Evolutionary conservation across 345 rosid species (phyloP).

Genomic region (Sisymbrium irio): DNA sequence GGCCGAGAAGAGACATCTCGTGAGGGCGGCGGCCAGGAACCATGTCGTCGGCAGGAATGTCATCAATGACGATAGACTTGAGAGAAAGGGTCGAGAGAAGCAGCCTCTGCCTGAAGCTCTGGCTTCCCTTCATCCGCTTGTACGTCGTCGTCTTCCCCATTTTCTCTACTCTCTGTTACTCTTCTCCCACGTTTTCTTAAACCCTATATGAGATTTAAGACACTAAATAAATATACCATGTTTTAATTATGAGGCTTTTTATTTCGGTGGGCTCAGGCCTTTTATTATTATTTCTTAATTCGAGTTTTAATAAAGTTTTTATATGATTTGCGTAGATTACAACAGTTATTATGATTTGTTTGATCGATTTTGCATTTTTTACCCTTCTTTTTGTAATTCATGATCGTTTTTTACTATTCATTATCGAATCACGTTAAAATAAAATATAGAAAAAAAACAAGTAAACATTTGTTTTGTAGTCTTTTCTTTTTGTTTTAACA

Average conservation of each 20-base stretch:
- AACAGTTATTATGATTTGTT: no score
- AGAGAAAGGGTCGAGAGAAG: slow-evolving; percentile 66
- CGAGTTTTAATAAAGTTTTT: no score
- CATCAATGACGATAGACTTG: slow-evolving; percentile 59
- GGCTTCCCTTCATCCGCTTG: slow-evolving; percentile 71
- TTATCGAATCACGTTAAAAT: not conserved
- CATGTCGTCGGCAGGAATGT: slow-evolving; percentile 61
- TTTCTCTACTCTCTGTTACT: not conserved
- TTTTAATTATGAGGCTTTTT: no score
- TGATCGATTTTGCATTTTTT: not conserved
- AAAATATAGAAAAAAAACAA: not conserved
- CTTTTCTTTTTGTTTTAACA: not conserved
- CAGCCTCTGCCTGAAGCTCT: slow-evolving; percentile 70
- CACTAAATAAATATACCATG: no score
- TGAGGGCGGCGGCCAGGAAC: slow-evolving; percentile 76
- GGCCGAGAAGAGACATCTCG: slow-evolving; percentile 81
- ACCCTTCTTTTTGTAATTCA: not conserved
- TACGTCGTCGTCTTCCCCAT: slow-evolving; percentile 64
- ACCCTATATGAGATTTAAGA: slow-evolving; percentile 18
- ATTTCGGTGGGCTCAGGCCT: no score
- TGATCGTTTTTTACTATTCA: not conserved
- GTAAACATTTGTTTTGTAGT: not conserved
- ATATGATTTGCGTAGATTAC: no score
- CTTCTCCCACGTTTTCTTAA: slow-evolving; percentile 17
- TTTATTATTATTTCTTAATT: no score